phyloP scores from a whole-genome alignment of 768 basidiomycete genomes.

The Suillus subluteus region DNA sequence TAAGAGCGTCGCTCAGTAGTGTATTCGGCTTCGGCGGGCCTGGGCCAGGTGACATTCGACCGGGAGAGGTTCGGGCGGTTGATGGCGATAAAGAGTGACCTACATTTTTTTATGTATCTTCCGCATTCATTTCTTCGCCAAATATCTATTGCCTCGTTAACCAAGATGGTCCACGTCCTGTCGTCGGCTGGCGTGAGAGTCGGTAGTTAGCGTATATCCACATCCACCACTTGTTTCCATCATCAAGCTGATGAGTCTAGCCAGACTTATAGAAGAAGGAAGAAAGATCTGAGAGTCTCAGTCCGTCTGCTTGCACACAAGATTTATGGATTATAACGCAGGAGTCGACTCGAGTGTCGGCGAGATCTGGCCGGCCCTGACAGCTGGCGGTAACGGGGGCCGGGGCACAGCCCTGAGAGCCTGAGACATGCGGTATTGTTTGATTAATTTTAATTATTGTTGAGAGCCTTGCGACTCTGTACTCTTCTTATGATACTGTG shows the following conservation, averaged over 20 bases:
- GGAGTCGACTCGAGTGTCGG: not conserved
- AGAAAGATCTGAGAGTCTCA: not conserved
- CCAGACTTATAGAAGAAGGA: not conserved
- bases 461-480: not conserved
- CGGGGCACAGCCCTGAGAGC: not conserved
- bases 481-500: not conserved
- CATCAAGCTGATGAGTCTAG: not conserved
- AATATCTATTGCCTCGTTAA: not conserved
- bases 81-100: constrained; percentile 4
- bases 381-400: not conserved
- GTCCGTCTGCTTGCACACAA: not conserved
- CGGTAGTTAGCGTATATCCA: not conserved
- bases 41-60: constrained; percentile 19
- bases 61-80: constrained; percentile 18
- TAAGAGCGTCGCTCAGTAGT: constrained; percentile 40
- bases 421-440: not conserved
- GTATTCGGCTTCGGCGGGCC: constrained; percentile 26
- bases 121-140: not conserved
- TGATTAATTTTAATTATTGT: not conserved
- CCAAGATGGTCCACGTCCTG: not conserved
- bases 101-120: not conserved
- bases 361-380: not conserved
- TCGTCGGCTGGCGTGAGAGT: not conserved
- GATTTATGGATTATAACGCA: not conserved
- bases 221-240: not conserved